Evolutionary conservation across 1,139 yeast genomes (phyloP), one percentile per base, ranked within the genome.

Genomic region (Kodamaea suecica): DNA sequence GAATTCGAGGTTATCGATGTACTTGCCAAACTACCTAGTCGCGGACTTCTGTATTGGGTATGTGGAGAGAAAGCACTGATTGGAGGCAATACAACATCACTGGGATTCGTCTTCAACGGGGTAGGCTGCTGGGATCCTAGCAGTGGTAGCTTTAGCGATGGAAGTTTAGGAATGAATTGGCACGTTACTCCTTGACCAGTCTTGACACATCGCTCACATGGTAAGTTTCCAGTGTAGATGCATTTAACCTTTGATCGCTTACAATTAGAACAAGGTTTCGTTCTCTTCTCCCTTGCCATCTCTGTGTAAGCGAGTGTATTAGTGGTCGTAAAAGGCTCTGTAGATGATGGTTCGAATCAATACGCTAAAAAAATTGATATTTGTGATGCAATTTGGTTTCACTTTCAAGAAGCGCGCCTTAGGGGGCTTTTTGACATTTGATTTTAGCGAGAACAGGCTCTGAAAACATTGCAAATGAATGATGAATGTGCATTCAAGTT

Each of bases 201-300:
- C 29, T 70, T 69, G 14, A 65, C 46, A 49, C 88, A 81, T 39
- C 85, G 53, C 42, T 72, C 74, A 52, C 88, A 81, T 1, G 82
- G 81, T 31, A 70, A 55, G n/a, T 52, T 50, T 12, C 59, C 59
- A 6, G 57, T 50, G 43, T 74, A 73, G 20, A 70, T 68, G 48
- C 88, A 81, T 55, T 73, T 78, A 20, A 80, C 81, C 57, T 81
- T 81, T 21, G 83, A 71, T 50, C 69, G 66, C 40, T 83, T 73
- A 52, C 88, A 81, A 49, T 70, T 70, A 15, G 76, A 64, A 50
- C 88, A 81, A 4, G 87, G 87, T 49, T 76, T 79, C 9, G 76
- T 70, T 35, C 76, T 46, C 41, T 65, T 67, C 47, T 67, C 75
- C 40, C 63, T 57, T 17, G 66, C 62, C 72, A 66, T 66, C 9